Evolutionary conservation across 2,329 filamentous ascomycete species (phyloP), one percentile per base, ranked within the genome.

Genomic region (Fonsecaea pedrosoi): DNA sequence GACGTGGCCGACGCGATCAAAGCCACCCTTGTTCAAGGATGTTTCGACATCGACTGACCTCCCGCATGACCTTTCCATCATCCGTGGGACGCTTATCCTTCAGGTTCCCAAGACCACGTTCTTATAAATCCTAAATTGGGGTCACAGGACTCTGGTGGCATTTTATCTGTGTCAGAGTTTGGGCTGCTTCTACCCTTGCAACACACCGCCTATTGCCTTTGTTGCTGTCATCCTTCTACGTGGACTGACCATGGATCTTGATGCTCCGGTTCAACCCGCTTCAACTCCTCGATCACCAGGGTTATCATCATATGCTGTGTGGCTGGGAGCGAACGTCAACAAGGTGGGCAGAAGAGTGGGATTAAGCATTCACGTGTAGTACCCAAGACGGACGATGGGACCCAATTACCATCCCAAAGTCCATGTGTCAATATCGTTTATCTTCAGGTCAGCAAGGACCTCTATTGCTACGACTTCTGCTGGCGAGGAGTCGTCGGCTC

Each of bases 161-260:
- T 30, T 30, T 50, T 50, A 21, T 45, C 45, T 50, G 18, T 18
- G 45, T 25, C 21, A 50, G 5, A 50, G 21, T 55, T 30, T 32
- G 54, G 30, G n/a, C 15, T 30, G 25, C 25, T 56, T 34, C 38
- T 37, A 48, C 54, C 53, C 66, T 50, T 32, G 38, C 37, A 35
- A 53, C 63, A 63, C 66, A 69, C 66, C 66, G 66, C 66, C 56
- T 35, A 61, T 68, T 62, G 30, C 35, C 48, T 55, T 30, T 18
- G 6, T 35, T 25, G 18, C 9, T 21, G 5, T 50, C 25, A 15
- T 50, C 21, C 45, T 12, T 50, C 25, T 10, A 50, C 9, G 45
- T 25, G 45, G 45, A 18, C 45, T 50, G 45, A 50, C 45, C 45
- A 25, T 12, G 45, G 45, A 30, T 50, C 45, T 8, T 50, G 15